A percentile compares a stretch with the other conserved stretches of the same genome.
phyloP scores from a whole-genome alignment of 805 yeast species.

The Sugiyamaella lignohabitans region DNA sequence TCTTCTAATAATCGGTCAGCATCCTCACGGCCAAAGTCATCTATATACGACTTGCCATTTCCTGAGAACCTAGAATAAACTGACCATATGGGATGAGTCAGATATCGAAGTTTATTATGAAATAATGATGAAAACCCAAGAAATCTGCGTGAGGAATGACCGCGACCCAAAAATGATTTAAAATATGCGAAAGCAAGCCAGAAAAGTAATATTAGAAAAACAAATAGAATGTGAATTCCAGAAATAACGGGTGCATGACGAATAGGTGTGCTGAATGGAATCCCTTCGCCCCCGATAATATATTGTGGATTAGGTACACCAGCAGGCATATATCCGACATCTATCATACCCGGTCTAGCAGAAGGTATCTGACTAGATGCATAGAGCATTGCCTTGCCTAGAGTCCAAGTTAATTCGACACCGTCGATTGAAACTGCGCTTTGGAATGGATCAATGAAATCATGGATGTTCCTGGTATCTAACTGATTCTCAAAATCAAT shows the following conservation, averaged over 20 bases:
- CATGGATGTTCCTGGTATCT: slow-evolving; percentile 6
- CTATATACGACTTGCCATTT: background rate
- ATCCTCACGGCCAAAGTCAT: background rate
- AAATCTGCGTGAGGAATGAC: background rate
- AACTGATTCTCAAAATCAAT: background rate
- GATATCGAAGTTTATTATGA: background rate
- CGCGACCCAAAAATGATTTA: background rate
- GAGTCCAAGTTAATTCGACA: slow-evolving; percentile 86
- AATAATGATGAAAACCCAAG: background rate
- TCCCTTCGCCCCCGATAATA: slow-evolving; percentile 25
- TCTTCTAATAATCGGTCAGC: slow-evolving; percentile 15
- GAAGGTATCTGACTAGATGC: slow-evolving; percentile 62
- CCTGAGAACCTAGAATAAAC: background rate
- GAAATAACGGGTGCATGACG: background rate
- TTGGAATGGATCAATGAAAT: slow-evolving; percentile 56
- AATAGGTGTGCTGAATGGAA: background rate
- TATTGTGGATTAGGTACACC: slow-evolving; percentile 13
- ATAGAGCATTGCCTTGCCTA: slow-evolving; percentile 76
- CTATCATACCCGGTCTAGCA: background rate
- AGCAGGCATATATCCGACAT: slow-evolving; percentile 23
- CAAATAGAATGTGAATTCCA: background rate
- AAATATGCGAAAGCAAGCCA: slow-evolving; percentile 2
- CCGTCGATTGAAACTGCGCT: slow-evolving; percentile 77
- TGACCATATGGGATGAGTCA: background rate
- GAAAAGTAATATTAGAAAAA: background rate